Evolutionary conservation across 768 basidiomycete genomes (phyloP).

Genomic region (Amanita thiersii): DNA sequence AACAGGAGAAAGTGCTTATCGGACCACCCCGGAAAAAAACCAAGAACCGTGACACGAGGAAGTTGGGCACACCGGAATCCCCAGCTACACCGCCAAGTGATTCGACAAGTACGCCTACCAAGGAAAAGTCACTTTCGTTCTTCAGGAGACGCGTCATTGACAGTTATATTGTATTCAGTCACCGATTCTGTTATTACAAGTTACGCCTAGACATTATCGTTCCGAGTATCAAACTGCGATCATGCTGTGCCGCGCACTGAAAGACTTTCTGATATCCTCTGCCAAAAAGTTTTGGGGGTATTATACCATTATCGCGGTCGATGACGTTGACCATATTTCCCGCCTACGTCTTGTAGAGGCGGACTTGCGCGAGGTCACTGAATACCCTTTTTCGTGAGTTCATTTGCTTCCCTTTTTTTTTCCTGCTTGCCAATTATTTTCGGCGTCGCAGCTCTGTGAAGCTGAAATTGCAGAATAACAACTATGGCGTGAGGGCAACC

Average conservation of each 20-base stretch:
- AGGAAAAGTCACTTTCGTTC: too few species aligned
- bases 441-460: neutral
- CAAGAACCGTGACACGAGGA: too few species aligned
- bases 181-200: too few species aligned
- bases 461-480: neutral
- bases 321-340: neutral
- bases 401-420: neutral
- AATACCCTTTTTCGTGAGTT: conserved; percentile 3
- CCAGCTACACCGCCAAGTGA: too few species aligned
- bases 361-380: neutral
- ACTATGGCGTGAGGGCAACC: too few species aligned
- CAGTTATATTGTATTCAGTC: too few species aligned
- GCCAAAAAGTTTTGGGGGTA: conserved; percentile 1
- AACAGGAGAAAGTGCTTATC: too few species aligned
- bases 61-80: too few species aligned
- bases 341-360: neutral
- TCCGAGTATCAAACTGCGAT: conserved; percentile 4
- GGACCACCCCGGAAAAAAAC: too few species aligned
- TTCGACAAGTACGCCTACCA: too few species aligned
- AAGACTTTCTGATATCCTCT: neutral
- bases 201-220: too few species aligned
- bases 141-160: too few species aligned
- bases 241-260: neutral
- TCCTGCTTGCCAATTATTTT: neutral
- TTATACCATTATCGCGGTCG: conserved; percentile 1